phyloP scores from a whole-genome alignment of 2,329 filamentous ascomycete genomes.

The Orbilia oligospora region DNA sequence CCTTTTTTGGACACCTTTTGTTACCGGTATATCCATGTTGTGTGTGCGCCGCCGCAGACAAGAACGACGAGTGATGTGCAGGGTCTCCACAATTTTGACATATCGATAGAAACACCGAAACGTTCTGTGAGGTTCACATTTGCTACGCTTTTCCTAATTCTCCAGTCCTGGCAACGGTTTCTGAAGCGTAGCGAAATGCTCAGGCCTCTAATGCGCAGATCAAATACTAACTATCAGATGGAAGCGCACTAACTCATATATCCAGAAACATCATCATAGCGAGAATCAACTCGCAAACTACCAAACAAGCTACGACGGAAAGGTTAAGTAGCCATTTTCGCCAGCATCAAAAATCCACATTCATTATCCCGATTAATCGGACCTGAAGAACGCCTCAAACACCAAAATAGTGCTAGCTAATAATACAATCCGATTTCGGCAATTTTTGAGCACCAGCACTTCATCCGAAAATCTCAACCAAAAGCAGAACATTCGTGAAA shows the following conservation, averaged over 20 bases:
- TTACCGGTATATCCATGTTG: neutral
- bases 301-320: neutral
- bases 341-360: conserved; percentile 10
- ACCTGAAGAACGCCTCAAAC: conserved; percentile 22
- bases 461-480: conserved; percentile 16
- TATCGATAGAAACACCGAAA: conserved; percentile 24
- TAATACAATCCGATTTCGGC: conserved; percentile 21
- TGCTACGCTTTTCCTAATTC: conserved; percentile 4
- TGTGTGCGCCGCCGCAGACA: neutral
- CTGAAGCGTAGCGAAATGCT: conserved; percentile 21
- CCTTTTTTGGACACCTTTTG: neutral
- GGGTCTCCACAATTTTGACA: conserved; percentile 33
- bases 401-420: conserved; percentile 31
- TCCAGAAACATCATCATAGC: neutral
- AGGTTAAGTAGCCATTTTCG: neutral
- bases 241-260: neutral
- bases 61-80: neutral
- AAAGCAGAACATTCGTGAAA: conserved; percentile 17
- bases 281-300: neutral
- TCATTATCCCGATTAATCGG: conserved; percentile 16
- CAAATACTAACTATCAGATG: too few species aligned
- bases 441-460: neutral
- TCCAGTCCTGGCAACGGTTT: neutral
- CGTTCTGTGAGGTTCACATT: neutral
- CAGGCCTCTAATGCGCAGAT: conserved; percentile 3